Evolutionary conservation across 805 yeast genomes (phyloP).

Genomic region (Candida palmyrensis): DNA sequence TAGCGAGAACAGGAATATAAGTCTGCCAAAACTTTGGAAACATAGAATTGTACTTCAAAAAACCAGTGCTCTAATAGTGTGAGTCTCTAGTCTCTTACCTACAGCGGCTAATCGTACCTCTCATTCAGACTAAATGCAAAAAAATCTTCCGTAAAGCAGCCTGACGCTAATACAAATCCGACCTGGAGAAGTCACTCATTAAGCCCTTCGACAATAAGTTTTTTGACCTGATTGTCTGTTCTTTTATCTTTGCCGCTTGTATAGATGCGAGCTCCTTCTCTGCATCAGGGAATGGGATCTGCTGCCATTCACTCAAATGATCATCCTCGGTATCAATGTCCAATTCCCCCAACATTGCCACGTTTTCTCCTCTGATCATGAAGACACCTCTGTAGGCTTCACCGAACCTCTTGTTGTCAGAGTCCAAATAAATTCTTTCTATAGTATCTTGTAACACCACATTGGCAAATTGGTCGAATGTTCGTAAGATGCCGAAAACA

Average conservation of each 20-base stretch:
- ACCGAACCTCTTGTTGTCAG: constrained; percentile 48
- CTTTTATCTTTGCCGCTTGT: constrained; percentile 28
- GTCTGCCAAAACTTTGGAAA: too few relatives aligned
- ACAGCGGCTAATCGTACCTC: too few relatives aligned
- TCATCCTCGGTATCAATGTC: constrained; percentile 83
- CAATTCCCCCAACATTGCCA: constrained; percentile 88
- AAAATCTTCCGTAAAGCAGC: neutral
- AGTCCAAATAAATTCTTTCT: constrained; percentile 69
- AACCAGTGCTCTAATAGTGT: too few relatives aligned
- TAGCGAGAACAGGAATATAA: too few relatives aligned
- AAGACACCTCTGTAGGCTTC: constrained; percentile 77
- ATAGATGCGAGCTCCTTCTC: constrained; percentile 33
- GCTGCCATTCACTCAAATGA: constrained; percentile 51
- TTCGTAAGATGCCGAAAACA: constrained; percentile 82
- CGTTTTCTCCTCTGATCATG: constrained; percentile 93
- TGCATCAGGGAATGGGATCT: constrained; percentile 60
- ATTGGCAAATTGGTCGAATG: constrained; percentile 94
- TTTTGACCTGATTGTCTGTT: constrained; percentile 44
- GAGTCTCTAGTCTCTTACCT: too few relatives aligned
- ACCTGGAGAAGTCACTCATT: constrained; percentile 50
- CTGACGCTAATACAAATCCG: constrained; percentile 45
- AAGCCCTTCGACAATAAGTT: constrained; percentile 49
- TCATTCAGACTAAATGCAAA: too few relatives aligned
- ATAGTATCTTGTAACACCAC: constrained; percentile 86
- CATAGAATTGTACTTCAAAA: too few relatives aligned